phyloP scores from a whole-genome alignment of 176 grass and related monocot genomes.

The Carex cristatella region DNA sequence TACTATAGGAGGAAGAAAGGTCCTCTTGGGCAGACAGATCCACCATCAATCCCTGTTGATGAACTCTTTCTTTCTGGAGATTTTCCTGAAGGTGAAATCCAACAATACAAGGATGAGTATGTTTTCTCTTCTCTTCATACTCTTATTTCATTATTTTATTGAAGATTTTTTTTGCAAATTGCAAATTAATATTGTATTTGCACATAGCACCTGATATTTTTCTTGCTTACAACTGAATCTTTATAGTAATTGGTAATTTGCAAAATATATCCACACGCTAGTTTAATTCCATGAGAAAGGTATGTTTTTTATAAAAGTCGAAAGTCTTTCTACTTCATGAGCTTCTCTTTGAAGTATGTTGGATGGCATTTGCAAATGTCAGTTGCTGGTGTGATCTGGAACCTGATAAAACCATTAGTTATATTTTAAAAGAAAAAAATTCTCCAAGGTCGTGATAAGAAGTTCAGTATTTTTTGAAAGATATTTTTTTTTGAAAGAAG shows the following conservation, averaged over 20 bases:
- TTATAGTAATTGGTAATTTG: not conserved
- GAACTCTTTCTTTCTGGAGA: constrained; percentile 79
- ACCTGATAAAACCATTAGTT: not conserved
- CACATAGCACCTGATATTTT: not conserved
- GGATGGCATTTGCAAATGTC: not conserved
- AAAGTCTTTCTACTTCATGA: no score
- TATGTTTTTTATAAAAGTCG: no score
- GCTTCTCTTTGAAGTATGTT: no score
- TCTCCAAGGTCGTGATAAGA: not conserved
- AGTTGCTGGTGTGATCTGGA: not conserved
- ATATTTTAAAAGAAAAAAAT: not conserved
- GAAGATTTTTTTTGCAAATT: not conserved
- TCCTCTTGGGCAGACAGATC: constrained; percentile 63
- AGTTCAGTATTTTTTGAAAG: not conserved
- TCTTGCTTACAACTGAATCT: constrained; percentile 9
- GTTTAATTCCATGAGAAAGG: not conserved
- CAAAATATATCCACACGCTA: not conserved
- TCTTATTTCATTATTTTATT: not conserved
- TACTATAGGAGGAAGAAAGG: constrained; percentile 72
- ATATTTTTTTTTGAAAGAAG: not conserved
- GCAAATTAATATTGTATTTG: not conserved
- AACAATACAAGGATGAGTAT: constrained; percentile 75
- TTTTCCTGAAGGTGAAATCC: constrained; percentile 80
- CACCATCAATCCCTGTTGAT: constrained; percentile 77
- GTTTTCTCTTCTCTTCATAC: constrained; percentile 17